Evolutionary conservation across 2,329 filamentous ascomycete species (phyloP).

Genomic region (Ophiocordyceps camponoti-saundersi): DNA sequence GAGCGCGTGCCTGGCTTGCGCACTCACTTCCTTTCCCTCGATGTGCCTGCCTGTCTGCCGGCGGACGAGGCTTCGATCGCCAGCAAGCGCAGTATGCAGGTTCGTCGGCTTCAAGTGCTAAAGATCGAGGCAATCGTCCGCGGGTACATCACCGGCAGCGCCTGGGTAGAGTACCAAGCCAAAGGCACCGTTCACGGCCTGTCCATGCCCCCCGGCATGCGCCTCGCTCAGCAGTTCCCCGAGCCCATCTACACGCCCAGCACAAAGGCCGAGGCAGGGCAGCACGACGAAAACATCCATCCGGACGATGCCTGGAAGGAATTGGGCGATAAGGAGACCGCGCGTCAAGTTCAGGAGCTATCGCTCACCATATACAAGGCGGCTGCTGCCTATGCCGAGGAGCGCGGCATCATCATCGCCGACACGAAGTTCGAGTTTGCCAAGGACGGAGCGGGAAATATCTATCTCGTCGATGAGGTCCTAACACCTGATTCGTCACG

Average conservation of each 20-base stretch:
- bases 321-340: conserved; percentile 15
- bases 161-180: conserved; percentile 59
- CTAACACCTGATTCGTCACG: conserved; percentile 70
- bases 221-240: conserved; percentile 53
- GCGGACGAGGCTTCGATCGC: conserved; percentile 31
- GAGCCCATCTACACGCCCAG: conserved; percentile 51
- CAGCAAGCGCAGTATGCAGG: conserved; percentile 57
- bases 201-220: conserved; percentile 46
- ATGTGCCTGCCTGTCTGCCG: conserved; percentile 16
- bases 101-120: conserved; percentile 31
- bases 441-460: conserved; percentile 27
- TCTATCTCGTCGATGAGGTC: conserved; percentile 54
- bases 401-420: conserved; percentile 19
- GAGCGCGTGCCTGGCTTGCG: conserved; percentile 27
- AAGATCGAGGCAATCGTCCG: conserved; percentile 35
- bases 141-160: conserved; percentile 75
- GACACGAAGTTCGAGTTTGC: conserved; percentile 35
- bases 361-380: conserved; percentile 15
- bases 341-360: conserved; percentile 13
- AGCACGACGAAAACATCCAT: conserved; percentile 74
- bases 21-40: conserved; percentile 33
- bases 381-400: conserved; percentile 43
- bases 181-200: conserved; percentile 69
- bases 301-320: conserved; percentile 41
- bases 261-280: conserved; percentile 67